Base-by-base conservation (phyloP, 352 stramenopile species). In the Phytophthora syringae region DNA sequence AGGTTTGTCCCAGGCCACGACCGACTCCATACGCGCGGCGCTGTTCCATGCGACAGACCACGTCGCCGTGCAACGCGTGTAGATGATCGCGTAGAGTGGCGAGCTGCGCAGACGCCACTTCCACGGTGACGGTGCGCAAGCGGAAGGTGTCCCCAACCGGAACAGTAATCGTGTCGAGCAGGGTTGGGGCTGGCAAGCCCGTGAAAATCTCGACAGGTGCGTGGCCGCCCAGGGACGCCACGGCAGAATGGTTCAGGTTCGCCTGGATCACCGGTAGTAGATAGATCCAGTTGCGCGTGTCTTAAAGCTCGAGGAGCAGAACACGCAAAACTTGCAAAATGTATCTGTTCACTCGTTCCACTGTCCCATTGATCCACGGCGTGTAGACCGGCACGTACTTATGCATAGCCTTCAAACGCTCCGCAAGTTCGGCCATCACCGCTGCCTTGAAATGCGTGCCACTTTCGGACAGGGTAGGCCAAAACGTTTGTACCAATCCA, bases 401-500 rank as follows among this genome's bases (percentile, higher is more conserved):
- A 2, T 22, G 24, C 11, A 13, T 36, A 11, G n/a, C n/a, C n/a
- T n/a, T n/a, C n/a, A n/a, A n/a, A n/a, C n/a, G 30, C 7, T 32
- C 28, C 9, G 28, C 28, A 9, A 36, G 30, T 37, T 43, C 24
- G 13, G 15, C 37, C 22, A n/a, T n/a, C n/a, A n/a, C n/a, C n/a
- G n/a, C n/a, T n/a, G n/a, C n/a, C n/a, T n/a, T n/a, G n/a, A n/a
- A 48, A 49, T 58, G 51, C 9, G 22, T 40, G 1, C 34, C 34
- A 28, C 39, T 47, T 15, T 49, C 51, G 12, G 2, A 37, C 5
- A 48, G 7, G 39, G 43, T 4, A 48, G 30, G 3, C 40, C 58
- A 15, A 58, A 58, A 0, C 47, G 34, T 16, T 56, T 57, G 24
- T 20, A 9, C 55, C 55, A 64, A 6, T 55, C 55, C 2, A 63